Conservation (phyloP, 345 rosid species). For the Cardamine chenopodiifolia region DNA sequence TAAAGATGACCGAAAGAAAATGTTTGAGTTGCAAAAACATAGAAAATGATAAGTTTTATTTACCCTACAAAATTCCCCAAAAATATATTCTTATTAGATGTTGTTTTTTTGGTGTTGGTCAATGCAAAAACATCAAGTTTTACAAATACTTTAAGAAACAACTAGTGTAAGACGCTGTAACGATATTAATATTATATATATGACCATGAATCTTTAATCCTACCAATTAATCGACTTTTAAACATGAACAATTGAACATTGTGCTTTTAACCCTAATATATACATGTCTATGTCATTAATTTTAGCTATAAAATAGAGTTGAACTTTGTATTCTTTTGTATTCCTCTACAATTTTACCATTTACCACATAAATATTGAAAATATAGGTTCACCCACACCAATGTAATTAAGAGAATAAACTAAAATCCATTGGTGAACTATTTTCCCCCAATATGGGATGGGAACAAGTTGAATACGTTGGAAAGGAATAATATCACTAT, state of each 20-base stretch:
- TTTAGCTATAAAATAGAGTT: not conserved
- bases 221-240: no score
- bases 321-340: not conserved
- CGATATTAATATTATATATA: not conserved
- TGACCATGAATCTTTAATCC: no score
- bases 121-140: not conserved
- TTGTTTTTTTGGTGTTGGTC: no score
- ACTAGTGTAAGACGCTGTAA: no score
- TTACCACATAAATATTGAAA: not conserved
- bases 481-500: not conserved
- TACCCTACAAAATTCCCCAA: no score
- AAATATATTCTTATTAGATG: no score
- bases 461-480: not conserved
- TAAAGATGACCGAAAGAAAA: not conserved
- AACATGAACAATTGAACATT: not conserved
- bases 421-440: no score
- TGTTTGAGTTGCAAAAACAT: no score
- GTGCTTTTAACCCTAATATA: not conserved
- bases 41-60: not conserved
- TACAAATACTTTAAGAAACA: no score
- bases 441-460: no score
- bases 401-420: no score
- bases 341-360: not conserved
- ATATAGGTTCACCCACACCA: no score
- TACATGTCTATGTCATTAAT: not conserved